phyloP scores from a whole-genome alignment of 306 rosid genomes.

The Fragaria nilgerrensis region DNA sequence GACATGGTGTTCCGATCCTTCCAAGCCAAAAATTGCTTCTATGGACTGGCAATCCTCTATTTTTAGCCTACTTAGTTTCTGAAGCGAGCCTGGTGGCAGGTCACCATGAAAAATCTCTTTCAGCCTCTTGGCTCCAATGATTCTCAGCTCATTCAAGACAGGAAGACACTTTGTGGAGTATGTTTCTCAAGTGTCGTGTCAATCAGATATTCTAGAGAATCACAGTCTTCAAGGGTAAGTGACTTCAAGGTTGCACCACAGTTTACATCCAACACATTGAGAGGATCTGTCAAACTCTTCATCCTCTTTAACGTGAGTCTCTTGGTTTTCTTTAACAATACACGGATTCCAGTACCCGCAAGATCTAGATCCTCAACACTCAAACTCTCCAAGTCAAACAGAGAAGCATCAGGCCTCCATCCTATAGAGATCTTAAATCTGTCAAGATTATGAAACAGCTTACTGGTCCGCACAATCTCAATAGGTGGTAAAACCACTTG shows the following conservation, averaged over 20 bases:
- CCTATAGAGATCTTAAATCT: background rate
- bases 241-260: no score
- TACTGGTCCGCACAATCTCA: background rate
- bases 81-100: background rate
- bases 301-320: no score
- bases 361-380: no score
- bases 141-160: background rate
- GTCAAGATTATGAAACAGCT: background rate
- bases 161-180: background rate
- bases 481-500: background rate
- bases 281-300: no score
- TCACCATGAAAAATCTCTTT: conserved; percentile 3
- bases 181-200: background rate
- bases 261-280: no score
- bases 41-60: background rate
- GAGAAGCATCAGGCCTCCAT: background rate
- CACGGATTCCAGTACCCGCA: background rate
- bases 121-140: background rate
- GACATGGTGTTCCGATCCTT: background rate
- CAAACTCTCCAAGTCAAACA: no score
- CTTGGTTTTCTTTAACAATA: no score
- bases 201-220: background rate
- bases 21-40: background rate
- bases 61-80: background rate
- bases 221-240: background rate